Conservation (phyloP, 441 rosid genomes). For the Pelargonium cotyledonis region DNA sequence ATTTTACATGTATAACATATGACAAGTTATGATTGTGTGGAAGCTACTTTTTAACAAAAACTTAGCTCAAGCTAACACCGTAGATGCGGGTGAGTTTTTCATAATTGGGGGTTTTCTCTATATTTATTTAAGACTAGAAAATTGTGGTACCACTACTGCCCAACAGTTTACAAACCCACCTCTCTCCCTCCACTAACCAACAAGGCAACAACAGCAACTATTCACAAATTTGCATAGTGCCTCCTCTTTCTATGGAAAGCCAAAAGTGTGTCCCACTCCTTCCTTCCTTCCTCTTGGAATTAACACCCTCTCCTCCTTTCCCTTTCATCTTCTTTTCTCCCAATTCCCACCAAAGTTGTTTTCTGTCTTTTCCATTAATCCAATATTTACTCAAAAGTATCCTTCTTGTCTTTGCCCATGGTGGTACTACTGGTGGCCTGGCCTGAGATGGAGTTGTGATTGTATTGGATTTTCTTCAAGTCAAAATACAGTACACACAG, state of each 20-base stretch:
- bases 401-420: too few relatives aligned
- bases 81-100: too few relatives aligned
- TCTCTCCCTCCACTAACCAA: background rate
- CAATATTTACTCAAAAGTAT: too few relatives aligned
- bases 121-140: background rate
- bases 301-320: background rate
- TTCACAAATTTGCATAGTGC: background rate
- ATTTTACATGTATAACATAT: too few relatives aligned
- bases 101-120: too few relatives aligned
- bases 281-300: too few relatives aligned
- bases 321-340: background rate
- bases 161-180: background rate
- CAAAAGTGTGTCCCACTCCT: background rate
- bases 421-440: too few relatives aligned
- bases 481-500: background rate
- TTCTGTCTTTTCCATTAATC: background rate
- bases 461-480: conserved; percentile 4
- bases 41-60: too few relatives aligned
- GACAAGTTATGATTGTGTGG: too few relatives aligned
- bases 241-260: conserved; percentile 7
- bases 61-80: too few relatives aligned
- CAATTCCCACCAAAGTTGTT: background rate
- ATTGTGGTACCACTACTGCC: background rate
- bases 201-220: too few relatives aligned
- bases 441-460: background rate